A percentile compares a stretch with the other conserved stretches of the same genome.
These are phyloP conservation scores for Gymnopilus junonius DNA, from an alignment of 768 basidiomycete genomes.

Conservation along the genomic window DNA sequence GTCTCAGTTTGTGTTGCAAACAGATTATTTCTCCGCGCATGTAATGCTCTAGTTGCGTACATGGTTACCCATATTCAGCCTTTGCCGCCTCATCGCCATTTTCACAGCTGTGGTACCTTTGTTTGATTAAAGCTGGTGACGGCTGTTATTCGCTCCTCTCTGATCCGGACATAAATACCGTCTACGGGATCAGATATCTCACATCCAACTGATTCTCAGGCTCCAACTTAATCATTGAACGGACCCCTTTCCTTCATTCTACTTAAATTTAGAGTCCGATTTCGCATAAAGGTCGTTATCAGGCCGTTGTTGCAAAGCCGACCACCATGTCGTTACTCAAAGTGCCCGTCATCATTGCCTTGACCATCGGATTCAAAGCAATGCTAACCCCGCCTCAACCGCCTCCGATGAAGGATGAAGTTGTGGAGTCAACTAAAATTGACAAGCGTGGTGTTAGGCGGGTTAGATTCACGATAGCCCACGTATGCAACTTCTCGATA, in stretches of 20 bases:
- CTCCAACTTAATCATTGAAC: neutral
- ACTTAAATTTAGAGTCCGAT: neutral
- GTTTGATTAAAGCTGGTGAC: too few relatives aligned
- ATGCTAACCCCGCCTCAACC: constrained; percentile 19
- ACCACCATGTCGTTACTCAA: constrained; percentile 15
- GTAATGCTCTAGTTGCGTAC: too few relatives aligned
- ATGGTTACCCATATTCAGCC: too few relatives aligned
- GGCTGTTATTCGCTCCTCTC: too few relatives aligned
- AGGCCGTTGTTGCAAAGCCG: neutral
- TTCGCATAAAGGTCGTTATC: neutral
- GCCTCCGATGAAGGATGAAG: constrained; percentile 14
- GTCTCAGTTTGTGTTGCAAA: too few relatives aligned
- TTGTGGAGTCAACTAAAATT: constrained; percentile 4
- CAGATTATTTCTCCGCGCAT: too few relatives aligned
- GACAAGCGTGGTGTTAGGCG: neutral
- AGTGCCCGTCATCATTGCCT: constrained; percentile 16
- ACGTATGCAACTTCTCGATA: neutral
- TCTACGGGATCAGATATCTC: too few relatives aligned
- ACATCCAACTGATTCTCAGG: too few relatives aligned
- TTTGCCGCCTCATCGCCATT: too few relatives aligned
- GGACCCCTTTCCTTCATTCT: too few relatives aligned
- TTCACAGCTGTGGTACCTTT: too few relatives aligned
- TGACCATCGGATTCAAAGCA: constrained; percentile 8
- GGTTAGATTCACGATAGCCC: constrained; percentile 6
- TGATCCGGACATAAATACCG: too few relatives aligned